A percentile compares a stretch with the other conserved stretches of the same genome.
phyloP scores from a whole-genome alignment of 441 rosid genomes.

The Metrosideros polymorpha region DNA sequence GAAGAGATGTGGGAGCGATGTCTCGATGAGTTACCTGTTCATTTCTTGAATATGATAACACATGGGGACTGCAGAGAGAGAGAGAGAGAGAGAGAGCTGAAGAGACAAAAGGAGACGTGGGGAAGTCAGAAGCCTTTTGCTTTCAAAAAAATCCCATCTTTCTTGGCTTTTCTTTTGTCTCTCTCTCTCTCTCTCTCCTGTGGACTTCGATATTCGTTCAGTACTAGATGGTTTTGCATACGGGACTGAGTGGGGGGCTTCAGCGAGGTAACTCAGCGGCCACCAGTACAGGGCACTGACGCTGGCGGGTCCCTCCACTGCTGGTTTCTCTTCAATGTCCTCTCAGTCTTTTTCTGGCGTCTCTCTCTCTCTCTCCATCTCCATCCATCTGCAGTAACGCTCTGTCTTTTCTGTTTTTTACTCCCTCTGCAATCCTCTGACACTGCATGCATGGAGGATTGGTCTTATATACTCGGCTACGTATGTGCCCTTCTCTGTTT shows the following conservation, averaged over 20 bases:
- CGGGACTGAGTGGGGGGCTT: background rate
- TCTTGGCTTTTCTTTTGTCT: background rate
- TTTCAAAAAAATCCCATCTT: constrained; percentile 1
- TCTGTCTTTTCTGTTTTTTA: background rate
- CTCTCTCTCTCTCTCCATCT: background rate
- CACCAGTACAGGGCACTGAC: background rate
- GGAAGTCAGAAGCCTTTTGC: constrained; percentile 22
- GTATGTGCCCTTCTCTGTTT: background rate
- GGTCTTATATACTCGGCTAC: background rate
- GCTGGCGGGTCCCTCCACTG: background rate
- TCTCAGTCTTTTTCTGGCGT: background rate
- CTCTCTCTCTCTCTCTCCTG: background rate
- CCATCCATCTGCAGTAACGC: background rate
- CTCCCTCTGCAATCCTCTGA: background rate
- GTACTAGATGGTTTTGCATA: background rate
- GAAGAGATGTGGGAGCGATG: background rate
- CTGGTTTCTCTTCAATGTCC: background rate
- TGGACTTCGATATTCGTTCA: background rate
- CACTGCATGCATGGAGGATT: constrained; percentile 11
- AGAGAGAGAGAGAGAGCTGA: background rate
- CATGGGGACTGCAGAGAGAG: background rate
- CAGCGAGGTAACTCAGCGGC: background rate
- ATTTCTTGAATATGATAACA: background rate
- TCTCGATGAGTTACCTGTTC: background rate
- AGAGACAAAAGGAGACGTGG: constrained; percentile 45